Conservation (phyloP, 768 basidiomycete species). For the Lentinula aciculospora region DNA sequence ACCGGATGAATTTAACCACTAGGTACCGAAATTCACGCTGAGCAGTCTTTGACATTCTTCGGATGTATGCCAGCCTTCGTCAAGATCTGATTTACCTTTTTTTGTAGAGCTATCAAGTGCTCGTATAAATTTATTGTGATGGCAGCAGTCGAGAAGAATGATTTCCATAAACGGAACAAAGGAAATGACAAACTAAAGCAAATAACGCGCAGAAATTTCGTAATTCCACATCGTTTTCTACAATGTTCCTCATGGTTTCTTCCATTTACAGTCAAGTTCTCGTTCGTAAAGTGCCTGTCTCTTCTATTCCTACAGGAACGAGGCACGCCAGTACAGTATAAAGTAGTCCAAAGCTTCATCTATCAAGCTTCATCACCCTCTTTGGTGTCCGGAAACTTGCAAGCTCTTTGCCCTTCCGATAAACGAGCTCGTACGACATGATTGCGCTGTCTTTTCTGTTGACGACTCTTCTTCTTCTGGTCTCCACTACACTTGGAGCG, state of each 20-base stretch:
- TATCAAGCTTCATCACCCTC: not conserved
- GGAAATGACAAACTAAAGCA: not conserved
- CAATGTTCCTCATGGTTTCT: not conserved
- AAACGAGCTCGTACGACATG: not conserved
- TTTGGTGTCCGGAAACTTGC: not conserved
- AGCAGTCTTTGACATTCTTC: too few relatives aligned
- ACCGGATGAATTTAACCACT: too few relatives aligned
- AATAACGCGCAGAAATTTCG: not conserved
- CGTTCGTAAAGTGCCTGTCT: not conserved
- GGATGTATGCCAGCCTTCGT: too few relatives aligned
- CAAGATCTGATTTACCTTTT: too few relatives aligned
- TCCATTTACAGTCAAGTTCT: not conserved
- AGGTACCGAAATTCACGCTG: too few relatives aligned
- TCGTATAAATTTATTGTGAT: too few relatives aligned
- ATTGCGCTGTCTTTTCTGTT: not conserved
- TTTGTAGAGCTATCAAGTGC: too few relatives aligned
- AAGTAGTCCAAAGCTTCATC: not conserved
- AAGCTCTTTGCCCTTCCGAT: not conserved
- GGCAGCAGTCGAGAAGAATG: too few relatives aligned
- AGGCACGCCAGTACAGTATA: not conserved
- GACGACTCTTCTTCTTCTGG: not conserved
- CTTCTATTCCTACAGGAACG: not conserved
- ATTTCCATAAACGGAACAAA: constrained; percentile 1
- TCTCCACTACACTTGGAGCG: not conserved
- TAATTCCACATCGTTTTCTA: not conserved